Base-by-base conservation (phyloP, 345 rosid species). In the Hibiscus mutabilis region DNA sequence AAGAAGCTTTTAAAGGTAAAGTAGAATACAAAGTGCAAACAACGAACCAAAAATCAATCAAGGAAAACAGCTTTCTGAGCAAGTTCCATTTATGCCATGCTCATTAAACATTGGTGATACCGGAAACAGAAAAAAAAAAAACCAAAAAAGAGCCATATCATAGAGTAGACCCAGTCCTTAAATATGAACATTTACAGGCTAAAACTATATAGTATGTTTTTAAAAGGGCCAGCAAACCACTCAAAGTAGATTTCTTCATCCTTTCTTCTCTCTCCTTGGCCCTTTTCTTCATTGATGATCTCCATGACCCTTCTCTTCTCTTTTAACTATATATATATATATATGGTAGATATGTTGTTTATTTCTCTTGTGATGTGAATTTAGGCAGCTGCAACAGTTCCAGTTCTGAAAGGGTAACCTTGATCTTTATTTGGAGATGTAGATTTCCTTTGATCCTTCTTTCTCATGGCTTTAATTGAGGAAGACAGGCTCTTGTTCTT, bases 401-500 rank as follows among this genome's bases (percentile, higher is more conserved):
- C 76, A 4, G 83, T 24, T 22, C 73, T 77, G 19, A 78, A 74
- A 29, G 83, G 46, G 71, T 79, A 77, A 29, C 68, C 82, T 56
- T 76, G 77, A n/a, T 78, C 69, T 58, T 75, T 71, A 22, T 75
- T 58, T 0, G 87, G 80, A 0, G 92, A 82, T 5, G 77, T 7
- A 15, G 88, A 84, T 52, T 75, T 76, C 21, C 69, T 84, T 80
- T 80, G 81, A 3, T 80, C 85, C 62, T 84, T 84, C 46, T 79
- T 79, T 68, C 90, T 83, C 66, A 86, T 62, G 15, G 88, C 85
- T 76, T 82, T 86, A 78, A 88, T 79, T 12, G 98, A 90, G 24
- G 93, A 86, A 51, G 93, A 89, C 2, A 89, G 70, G 73, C 73
- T 86, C 76, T 72, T 16, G 66, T 83, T 89, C 84, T 82, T 88